These are phyloP conservation scores for Plenodomus biglobosus DNA, from an alignment of 2,329 filamentous ascomycete species.

Conservation along the genomic window DNA sequence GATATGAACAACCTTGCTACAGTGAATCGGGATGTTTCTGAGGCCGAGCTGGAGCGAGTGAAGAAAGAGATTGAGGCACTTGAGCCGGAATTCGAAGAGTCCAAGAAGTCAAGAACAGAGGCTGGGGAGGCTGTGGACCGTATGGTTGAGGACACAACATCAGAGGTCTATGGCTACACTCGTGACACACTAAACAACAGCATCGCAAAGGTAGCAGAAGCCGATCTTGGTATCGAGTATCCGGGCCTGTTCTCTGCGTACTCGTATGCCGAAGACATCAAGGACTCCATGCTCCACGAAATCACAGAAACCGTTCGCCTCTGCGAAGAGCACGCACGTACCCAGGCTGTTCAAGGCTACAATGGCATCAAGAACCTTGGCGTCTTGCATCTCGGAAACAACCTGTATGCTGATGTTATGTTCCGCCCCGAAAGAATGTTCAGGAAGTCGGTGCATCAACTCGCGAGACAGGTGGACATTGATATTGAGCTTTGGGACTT, in stretches of 20 bases:
- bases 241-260: constrained; percentile 83
- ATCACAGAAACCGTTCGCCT: constrained; percentile 75
- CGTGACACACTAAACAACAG: constrained; percentile 72
- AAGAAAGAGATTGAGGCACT: constrained; percentile 77
- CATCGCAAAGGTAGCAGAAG: constrained; percentile 74
- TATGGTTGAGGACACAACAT: constrained; percentile 81
- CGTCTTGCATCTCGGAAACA: constrained; percentile 81
- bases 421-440: constrained; percentile 97
- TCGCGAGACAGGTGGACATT: constrained; percentile 83
- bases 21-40: constrained; percentile 85
- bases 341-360: constrained; percentile 76
- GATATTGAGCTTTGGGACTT: constrained; percentile 91
- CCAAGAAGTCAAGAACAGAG: constrained; percentile 75
- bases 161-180: constrained; percentile 82
- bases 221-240: constrained; percentile 80
- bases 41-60: constrained; percentile 81
- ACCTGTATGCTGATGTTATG: constrained; percentile 74
- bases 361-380: constrained; percentile 86
- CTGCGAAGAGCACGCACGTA: constrained; percentile 85
- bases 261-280: constrained; percentile 90
- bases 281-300: constrained; percentile 85
- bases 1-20: constrained; percentile 81
- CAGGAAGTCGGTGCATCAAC: constrained; percentile 73
- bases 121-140: constrained; percentile 79
- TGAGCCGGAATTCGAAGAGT: constrained; percentile 81